Evolutionary conservation across 2,329 filamentous ascomycete genomes (phyloP).

Genomic region (Bipolaris bicolor): DNA sequence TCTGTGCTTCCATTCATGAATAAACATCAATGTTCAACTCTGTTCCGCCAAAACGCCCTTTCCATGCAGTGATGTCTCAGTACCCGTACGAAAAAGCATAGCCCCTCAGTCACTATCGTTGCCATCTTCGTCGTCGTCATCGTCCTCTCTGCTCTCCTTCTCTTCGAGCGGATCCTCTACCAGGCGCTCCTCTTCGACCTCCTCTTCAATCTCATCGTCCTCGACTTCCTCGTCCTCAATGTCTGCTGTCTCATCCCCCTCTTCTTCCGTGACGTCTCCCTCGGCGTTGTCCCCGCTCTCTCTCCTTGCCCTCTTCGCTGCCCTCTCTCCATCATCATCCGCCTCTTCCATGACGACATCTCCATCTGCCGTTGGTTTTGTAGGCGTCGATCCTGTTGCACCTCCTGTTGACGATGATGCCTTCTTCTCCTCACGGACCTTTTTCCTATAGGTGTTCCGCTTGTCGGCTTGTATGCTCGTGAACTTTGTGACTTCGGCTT

Average conservation of each 20-base stretch:
- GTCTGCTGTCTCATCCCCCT: conserved; percentile 51
- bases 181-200: conserved; percentile 59
- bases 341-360: conserved; percentile 14
- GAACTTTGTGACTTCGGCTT: conserved; percentile 79
- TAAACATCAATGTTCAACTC: background rate
- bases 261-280: conserved; percentile 47
- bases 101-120: conserved; percentile 51
- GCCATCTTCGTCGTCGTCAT: conserved; percentile 61
- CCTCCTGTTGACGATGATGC: conserved; percentile 5
- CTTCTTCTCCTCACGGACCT: conserved; percentile 69
- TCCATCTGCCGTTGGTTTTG: conserved; percentile 3
- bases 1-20: background rate
- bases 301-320: conserved; percentile 57
- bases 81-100: background rate
- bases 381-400: conserved; percentile 2
- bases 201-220: conserved; percentile 62
- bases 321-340: conserved; percentile 52
- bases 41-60: conserved; percentile 31
- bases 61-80: conserved; percentile 31
- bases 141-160: conserved; percentile 52
- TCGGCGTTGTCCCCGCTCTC: conserved; percentile 46
- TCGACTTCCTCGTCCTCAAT: conserved; percentile 59
- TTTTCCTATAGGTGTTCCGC: conserved; percentile 73
- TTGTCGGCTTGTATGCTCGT: conserved; percentile 76
- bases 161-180: conserved; percentile 54